Conservation (phyloP, 257 asterid genomes). For the Prunella vulgaris region DNA sequence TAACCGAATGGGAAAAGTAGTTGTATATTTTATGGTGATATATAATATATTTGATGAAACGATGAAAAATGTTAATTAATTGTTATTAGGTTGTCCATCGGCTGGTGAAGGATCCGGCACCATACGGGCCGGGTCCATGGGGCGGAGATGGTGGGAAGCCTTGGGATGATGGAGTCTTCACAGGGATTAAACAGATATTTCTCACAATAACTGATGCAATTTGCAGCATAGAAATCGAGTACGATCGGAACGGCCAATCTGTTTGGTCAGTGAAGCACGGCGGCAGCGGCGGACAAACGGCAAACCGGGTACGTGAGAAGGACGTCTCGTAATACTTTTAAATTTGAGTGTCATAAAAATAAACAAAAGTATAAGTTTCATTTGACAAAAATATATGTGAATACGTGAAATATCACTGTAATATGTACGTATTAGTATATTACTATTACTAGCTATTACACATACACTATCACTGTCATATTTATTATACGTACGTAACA, state of each 20-base stretch:
- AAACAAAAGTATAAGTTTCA: no score
- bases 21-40: no score
- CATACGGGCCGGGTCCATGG: slow-evolving; percentile 89
- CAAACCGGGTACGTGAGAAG: slow-evolving; percentile 40
- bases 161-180: slow-evolving; percentile 87
- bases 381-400: no score
- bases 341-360: no score
- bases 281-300: slow-evolving; percentile 40
- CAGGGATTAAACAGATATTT: slow-evolving; percentile 65
- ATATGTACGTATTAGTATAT: no score
- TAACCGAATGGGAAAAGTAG: no score
- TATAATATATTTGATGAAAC: background rate
- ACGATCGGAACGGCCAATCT: slow-evolving; percentile 82
- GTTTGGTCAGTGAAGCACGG: slow-evolving; percentile 88
- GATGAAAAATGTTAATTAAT: background rate
- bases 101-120: slow-evolving; percentile 58
- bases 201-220: slow-evolving; percentile 51
- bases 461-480: no score
- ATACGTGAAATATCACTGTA: no score
- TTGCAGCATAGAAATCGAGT: slow-evolving; percentile 62
- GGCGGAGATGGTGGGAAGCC: slow-evolving; percentile 86
- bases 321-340: background rate
- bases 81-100: slow-evolving; percentile 36
- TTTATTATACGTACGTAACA: no score
- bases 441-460: no score